Conservation (phyloP, 1,139 yeast genomes). For the Sugiyamaella castrensis region DNA sequence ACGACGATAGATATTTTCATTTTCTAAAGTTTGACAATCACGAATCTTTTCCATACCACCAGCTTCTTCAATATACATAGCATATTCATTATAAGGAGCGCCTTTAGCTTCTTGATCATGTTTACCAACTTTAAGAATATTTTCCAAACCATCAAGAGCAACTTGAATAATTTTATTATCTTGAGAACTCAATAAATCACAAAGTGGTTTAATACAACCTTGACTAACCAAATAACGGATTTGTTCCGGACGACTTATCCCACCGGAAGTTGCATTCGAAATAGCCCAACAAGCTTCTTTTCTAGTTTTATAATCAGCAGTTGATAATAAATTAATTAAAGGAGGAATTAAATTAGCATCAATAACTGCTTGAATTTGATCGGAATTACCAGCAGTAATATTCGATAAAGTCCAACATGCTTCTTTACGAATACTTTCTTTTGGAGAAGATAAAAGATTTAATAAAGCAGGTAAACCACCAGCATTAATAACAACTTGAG, state of each 20-base stretch:
- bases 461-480: conserved; percentile 87
- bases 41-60: conserved; percentile 98
- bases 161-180: conserved; percentile 93
- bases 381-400: conserved; percentile 94
- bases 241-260: conserved; percentile 86
- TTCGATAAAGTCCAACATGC: conserved; percentile 99
- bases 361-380: conserved; percentile 94
- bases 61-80: conserved; percentile 91
- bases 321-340: conserved; percentile 70
- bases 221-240: conserved; percentile 88
- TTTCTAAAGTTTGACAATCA: conserved; percentile 87
- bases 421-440: conserved; percentile 92
- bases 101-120: conserved; percentile 79
- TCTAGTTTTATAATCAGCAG: conserved; percentile 92
- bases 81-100: conserved; percentile 72
- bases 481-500: conserved; percentile 90
- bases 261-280: conserved; percentile 96
- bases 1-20: conserved; percentile 88
- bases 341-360: conserved; percentile 94
- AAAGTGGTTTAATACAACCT: conserved; percentile 96
- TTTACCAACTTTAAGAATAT: conserved; percentile 92
- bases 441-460: conserved; percentile 74
- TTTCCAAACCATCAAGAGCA: conserved; percentile 90
- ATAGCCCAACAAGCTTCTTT: conserved; percentile 99
- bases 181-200: conserved; percentile 84